These are phyloP conservation scores for Pythium scleroteichum DNA, from an alignment of 352 stramenopile genomes.

Conservation along the genomic window DNA sequence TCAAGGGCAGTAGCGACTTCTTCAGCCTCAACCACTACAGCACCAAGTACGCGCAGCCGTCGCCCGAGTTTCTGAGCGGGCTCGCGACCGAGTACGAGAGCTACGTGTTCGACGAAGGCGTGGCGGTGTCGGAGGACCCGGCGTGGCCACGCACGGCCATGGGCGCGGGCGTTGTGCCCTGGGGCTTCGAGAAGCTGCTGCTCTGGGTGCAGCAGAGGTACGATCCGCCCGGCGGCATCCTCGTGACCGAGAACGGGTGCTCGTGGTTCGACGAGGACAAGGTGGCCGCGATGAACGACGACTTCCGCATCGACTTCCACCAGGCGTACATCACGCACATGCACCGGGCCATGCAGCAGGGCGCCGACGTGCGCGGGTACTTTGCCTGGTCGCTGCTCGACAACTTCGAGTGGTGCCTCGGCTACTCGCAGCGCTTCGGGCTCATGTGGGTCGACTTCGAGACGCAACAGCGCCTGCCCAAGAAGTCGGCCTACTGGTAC, in stretches of 20 bases:
- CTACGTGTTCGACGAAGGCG: slow-evolving; percentile 36
- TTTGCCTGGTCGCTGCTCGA: slow-evolving; percentile 93
- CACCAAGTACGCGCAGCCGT: slow-evolving; percentile 45
- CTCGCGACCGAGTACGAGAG: slow-evolving; percentile 22
- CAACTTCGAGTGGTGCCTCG: slow-evolving; percentile 93
- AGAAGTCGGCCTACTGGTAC: slow-evolving; percentile 57
- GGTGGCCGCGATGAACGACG: slow-evolving; percentile 43
- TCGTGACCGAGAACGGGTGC: slow-evolving; percentile 93
- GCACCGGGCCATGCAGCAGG: slow-evolving; percentile 44
- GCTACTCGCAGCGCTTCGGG: slow-evolving; percentile 55
- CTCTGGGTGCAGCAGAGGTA: slow-evolving; percentile 87
- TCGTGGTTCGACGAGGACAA: slow-evolving; percentile 33
- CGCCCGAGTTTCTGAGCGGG: slow-evolving; percentile 38
- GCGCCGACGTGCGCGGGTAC: slow-evolving; percentile 75
- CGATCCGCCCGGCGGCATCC: slow-evolving; percentile 62
- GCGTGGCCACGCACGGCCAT: slow-evolving; percentile 62
- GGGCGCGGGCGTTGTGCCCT: slow-evolving; percentile 69
- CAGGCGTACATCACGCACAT: slow-evolving; percentile 65
- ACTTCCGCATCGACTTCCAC: slow-evolving; percentile 78
- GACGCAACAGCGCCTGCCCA: slow-evolving; percentile 48
- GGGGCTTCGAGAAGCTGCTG: slow-evolving; percentile 85
- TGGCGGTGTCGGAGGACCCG: slow-evolving; percentile 26
- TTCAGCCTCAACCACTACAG: slow-evolving; percentile 96
- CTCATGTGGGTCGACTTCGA: slow-evolving; percentile 44
- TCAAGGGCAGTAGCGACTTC: slow-evolving; percentile 88